These are phyloP conservation scores for Artemisia argyi DNA, from an alignment of 129 eudicot species.

Conservation along the genomic window DNA sequence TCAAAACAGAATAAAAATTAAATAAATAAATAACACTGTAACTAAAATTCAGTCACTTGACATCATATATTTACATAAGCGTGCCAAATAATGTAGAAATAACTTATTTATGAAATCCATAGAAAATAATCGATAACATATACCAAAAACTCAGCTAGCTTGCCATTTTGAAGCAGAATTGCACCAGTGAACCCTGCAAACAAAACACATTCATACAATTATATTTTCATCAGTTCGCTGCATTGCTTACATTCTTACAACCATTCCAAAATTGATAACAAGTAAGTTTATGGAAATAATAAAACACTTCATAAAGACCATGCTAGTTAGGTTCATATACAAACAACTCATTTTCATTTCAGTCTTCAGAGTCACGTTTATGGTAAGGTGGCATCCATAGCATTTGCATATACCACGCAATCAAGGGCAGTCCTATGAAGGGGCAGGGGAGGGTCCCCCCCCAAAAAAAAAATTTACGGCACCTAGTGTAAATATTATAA, in stretches of 20 bases:
- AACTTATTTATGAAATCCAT: neutral
- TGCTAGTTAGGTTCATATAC: too few species aligned
- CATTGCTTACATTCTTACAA: neutral
- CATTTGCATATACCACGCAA: too few species aligned
- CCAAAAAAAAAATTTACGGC: too few species aligned
- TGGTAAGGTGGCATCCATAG: too few species aligned
- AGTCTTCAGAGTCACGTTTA: too few species aligned
- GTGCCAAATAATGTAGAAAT: neutral
- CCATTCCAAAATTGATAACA: neutral
- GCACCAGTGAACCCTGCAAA: conserved; percentile 65
- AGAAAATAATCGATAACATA: neutral
- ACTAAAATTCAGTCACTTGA: neutral
- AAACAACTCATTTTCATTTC: too few species aligned
- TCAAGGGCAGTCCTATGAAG: too few species aligned
- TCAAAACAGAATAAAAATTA: neutral
- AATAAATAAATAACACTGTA: too few species aligned
- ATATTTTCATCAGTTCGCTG: neutral
- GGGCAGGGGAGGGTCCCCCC: too few species aligned
- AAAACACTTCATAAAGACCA: neutral
- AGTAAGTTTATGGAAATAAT: neutral
- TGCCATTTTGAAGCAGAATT: conserved; percentile 56
- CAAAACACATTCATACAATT: conserved; percentile 17
- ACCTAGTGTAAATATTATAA: too few species aligned
- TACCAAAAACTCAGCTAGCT: conserved; percentile 68
- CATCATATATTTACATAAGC: neutral